Percentiles rank a stretch among this genome's conserved stretches.
Conservation (phyloP, 1,284 basidiomycete species). For the Volvariella surrecta region DNA sequence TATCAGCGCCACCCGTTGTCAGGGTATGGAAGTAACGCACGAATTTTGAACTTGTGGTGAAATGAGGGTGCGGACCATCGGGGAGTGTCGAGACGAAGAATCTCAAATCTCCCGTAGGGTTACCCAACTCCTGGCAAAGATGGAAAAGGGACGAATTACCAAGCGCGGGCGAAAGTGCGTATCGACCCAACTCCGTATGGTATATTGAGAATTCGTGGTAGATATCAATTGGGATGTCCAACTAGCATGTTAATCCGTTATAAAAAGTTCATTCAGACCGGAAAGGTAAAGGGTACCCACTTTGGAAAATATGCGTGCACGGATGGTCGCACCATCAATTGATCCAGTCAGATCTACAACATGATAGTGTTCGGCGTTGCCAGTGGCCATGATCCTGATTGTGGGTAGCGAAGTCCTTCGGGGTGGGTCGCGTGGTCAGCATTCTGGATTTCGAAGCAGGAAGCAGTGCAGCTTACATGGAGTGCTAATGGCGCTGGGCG, state of each 20-base stretch:
- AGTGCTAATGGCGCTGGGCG: not conserved
- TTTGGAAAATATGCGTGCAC: constrained; percentile 35
- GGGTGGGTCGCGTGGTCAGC: not conserved
- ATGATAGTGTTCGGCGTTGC: constrained; percentile 35
- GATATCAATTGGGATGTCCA: constrained; percentile 68
- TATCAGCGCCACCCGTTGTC: no score
- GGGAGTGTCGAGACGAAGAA: constrained; percentile 51
- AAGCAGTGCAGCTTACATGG: constrained; percentile 4
- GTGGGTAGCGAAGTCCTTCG: constrained; percentile 18
- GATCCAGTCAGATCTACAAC: constrained; percentile 38
- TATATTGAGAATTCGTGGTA: constrained; percentile 58
- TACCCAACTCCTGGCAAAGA: constrained; percentile 53
- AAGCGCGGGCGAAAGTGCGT: constrained; percentile 52
- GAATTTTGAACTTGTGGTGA: no score
- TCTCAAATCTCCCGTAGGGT: constrained; percentile 60
- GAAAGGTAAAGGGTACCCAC: constrained; percentile 16
- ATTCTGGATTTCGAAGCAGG: not conserved
- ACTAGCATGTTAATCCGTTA: constrained; percentile 25
- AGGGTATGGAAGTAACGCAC: no score
- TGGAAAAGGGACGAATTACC: constrained; percentile 51
- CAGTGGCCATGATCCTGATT: constrained; percentile 33
- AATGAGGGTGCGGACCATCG: constrained; percentile 21
- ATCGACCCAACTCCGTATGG: constrained; percentile 64
- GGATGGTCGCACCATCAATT: constrained; percentile 30
- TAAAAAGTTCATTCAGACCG: not conserved